Percentiles rank a stretch among this genome's conserved stretches.
Conservation (phyloP, 345 rosid genomes). For the Arabidopsis suecica region DNA sequence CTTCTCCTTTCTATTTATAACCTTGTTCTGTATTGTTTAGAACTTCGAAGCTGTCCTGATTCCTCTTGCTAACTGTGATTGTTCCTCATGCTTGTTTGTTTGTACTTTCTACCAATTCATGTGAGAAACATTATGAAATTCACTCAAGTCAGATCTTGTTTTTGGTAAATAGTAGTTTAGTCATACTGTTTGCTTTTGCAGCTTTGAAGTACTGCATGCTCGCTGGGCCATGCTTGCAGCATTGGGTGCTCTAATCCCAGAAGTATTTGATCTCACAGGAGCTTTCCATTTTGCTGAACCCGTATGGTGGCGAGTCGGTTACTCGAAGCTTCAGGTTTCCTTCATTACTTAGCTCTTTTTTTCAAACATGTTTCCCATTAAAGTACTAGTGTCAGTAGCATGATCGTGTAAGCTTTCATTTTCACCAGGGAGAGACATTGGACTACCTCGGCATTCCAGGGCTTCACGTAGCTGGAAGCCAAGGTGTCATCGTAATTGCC, state of each 20-base stretch:
- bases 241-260: conserved; percentile 85
- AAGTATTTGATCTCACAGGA: conserved; percentile 71
- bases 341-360: background rate
- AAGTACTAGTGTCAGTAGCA: background rate
- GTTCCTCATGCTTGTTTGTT: background rate
- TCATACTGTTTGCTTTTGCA: conserved; percentile 40
- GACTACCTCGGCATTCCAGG: conserved; percentile 97
- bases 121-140: background rate
- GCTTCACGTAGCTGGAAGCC: conserved; percentile 94
- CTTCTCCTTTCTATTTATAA: background rate
- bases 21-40: background rate
- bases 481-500: conserved; percentile 84
- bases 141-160: background rate
- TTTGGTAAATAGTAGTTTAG: conserved; percentile 1
- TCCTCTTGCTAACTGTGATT: background rate
- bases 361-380: background rate
- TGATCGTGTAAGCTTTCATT: background rate
- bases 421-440: conserved; percentile 78
- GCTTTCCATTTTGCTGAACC: conserved; percentile 83
- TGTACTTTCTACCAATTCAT: background rate
- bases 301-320: conserved; percentile 97
- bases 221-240: conserved; percentile 99
- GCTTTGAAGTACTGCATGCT: conserved; percentile 94
- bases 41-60: background rate
- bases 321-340: conserved; percentile 80